These are phyloP conservation scores for Yamadazyma friedrichii DNA, from an alignment of 1,139 yeast genomes.

Conservation along the genomic window DNA sequence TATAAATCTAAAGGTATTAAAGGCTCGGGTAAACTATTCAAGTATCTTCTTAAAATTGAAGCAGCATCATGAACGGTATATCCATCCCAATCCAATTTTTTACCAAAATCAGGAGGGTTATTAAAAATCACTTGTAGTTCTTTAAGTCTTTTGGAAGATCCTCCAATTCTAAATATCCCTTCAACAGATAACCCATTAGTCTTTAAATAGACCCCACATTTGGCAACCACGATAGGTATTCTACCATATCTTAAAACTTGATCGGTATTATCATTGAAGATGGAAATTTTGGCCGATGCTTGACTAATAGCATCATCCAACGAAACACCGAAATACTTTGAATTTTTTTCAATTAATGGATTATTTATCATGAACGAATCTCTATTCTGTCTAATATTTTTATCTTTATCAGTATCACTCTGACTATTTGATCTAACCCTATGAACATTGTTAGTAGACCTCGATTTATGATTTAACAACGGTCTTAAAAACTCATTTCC, in stretches of 20 bases:
- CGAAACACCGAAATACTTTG: constrained; percentile 81
- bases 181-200: constrained; percentile 74
- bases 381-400: constrained; percentile 50
- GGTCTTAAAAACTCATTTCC: constrained; percentile 43
- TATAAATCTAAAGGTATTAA: constrained; percentile 77
- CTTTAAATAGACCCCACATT: constrained; percentile 86
- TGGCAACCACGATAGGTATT: constrained; percentile 90
- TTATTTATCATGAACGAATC: constrained; percentile 53
- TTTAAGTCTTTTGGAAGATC: constrained; percentile 84
- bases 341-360: constrained; percentile 45
- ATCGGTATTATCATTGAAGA: constrained; percentile 51
- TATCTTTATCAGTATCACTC: constrained; percentile 18
- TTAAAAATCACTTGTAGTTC: constrained; percentile 83
- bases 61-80: constrained; percentile 99
- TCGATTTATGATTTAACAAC: constrained; percentile 46
- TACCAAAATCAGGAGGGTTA: constrained; percentile 85
- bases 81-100: constrained; percentile 86
- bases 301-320: constrained; percentile 66
- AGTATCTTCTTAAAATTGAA: constrained; percentile 76
- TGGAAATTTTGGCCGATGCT: constrained; percentile 74
- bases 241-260: constrained; percentile 68
- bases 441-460: constrained; percentile 49
- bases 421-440: constrained; percentile 40
- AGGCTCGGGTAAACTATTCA: constrained; percentile 91
- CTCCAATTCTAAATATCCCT: constrained; percentile 93